Conservation (phyloP, 345 rosid genomes). For the Microcos paniculata region DNA sequence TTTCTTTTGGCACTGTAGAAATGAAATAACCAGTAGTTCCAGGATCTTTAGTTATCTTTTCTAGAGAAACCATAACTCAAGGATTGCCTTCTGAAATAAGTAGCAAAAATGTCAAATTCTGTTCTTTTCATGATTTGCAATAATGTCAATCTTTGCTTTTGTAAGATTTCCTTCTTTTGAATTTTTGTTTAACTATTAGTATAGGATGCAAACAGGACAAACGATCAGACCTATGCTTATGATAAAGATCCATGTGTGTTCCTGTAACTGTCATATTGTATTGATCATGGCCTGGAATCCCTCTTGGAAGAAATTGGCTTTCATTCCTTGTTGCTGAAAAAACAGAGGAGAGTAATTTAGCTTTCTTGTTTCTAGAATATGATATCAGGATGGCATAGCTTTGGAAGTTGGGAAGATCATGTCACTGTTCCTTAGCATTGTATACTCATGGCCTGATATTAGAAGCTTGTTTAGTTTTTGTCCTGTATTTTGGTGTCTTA, state of each 20-base stretch:
- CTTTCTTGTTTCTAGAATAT: not conserved
- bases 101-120: not conserved
- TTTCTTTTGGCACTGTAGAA: not conserved
- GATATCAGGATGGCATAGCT: not conserved
- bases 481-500: not conserved
- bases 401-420: constrained; percentile 4
- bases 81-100: not conserved
- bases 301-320: not conserved
- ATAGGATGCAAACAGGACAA: not conserved
- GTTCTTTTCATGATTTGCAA: not conserved
- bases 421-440: not conserved
- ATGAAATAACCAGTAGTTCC: not conserved
- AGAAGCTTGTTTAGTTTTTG: not conserved
- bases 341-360: not conserved
- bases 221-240: not conserved
- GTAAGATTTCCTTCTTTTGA: not conserved
- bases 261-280: not conserved
- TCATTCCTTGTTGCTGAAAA: not conserved
- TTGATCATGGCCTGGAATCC: not conserved
- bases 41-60: not conserved
- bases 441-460: not conserved
- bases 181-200: not conserved
- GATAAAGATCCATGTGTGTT: not conserved
- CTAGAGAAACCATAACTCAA: not conserved
- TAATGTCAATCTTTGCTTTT: not conserved